phyloP scores from a whole-genome alignment of 139 green algal genomes.

The Chlorella vulgaris region DNA sequence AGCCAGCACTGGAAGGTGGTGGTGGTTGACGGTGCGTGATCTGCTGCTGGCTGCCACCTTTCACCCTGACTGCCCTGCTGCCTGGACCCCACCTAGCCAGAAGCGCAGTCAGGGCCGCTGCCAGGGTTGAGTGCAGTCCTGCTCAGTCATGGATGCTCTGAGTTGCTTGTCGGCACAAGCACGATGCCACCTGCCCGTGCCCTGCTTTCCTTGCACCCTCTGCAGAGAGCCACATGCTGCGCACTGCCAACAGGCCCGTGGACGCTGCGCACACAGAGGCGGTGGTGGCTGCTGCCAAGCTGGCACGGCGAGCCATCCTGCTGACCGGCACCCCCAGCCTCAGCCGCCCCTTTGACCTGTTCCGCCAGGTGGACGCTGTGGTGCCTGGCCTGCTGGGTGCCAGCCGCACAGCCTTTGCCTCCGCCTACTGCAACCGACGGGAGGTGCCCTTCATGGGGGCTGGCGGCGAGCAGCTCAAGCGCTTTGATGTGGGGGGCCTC shows the following conservation, averaged over 20 bases:
- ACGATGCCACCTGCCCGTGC: neutral
- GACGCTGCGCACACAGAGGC: constrained; percentile 82
- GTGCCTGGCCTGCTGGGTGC: constrained; percentile 76
- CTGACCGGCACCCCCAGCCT: constrained; percentile 91
- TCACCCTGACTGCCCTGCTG: neutral
- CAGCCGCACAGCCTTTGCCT: constrained; percentile 79
- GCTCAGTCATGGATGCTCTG: too few relatives aligned
- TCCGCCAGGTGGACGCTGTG: constrained; percentile 81
- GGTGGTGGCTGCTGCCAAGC: constrained; percentile 40
- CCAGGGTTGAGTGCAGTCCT: too few relatives aligned
- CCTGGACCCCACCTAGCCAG: neutral
- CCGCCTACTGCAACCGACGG: constrained; percentile 73
- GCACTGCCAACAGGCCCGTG: constrained; percentile 60
- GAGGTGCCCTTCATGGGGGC: constrained; percentile 53
- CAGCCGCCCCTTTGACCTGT: constrained; percentile 86
- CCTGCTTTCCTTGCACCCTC: neutral
- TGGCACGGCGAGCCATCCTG: constrained; percentile 69
- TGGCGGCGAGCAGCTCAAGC: constrained; percentile 23
- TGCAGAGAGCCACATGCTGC: constrained; percentile 54
- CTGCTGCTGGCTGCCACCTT: constrained; percentile 39
- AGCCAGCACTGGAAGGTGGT: constrained; percentile 59
- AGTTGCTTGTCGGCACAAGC: too few relatives aligned
- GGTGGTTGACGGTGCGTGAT: constrained; percentile 73
- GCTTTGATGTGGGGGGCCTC: constrained; percentile 63
- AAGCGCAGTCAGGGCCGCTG: neutral